Evolutionary conservation across 2,329 filamentous ascomycete genomes (phyloP), one percentile per base, ranked within the genome.

Genomic region (Didymella lethalis): DNA sequence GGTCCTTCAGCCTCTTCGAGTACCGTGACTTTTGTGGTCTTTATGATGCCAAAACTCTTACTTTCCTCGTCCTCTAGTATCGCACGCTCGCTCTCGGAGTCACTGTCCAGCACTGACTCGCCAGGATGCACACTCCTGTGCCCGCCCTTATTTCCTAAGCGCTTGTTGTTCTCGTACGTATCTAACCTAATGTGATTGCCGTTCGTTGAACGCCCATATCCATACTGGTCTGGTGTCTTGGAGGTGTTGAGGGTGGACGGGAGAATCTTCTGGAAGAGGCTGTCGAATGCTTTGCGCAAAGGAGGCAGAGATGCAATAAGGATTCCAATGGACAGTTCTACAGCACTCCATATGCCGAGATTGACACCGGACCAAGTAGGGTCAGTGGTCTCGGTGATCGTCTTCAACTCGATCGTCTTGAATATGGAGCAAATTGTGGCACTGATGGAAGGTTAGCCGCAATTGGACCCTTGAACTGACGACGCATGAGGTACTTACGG

Each of bases 361-460:
- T 63, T 58, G n/a, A 70, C 60, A 10, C 64, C 65, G 7, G 70
- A 63, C 64, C 65, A 73, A 2, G 69, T 71, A 2, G 67, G 66
- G 31, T 74, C 71, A 25, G 6, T 41, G 0, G 69, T 69, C 23
- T 65, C 60, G 7, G 46, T 57, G n/a, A 74, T 58, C 0, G 62
- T 56, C 5, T 64, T 64, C 3, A 73, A 62, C 48, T 72, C 66
- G 28, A 68, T 59, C 6, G 66, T 67, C 34, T 73, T 73, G 63
- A 73, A 71, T 4, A 72, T 65, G 10, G 68, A 70, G 49, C 69
- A 72, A 18, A 73, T 60, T 1, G 67, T 73, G 6, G 66, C 69
- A 8, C 71, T 72, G 29, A n/a, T 2, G 26, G 16, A 14, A 16
- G 14, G n/a, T 18, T 5, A 32, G 8, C 5, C 8, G 2, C 20